Conservation (phyloP, 768 basidiomycete genomes). For the Amanita exitialis region DNA sequence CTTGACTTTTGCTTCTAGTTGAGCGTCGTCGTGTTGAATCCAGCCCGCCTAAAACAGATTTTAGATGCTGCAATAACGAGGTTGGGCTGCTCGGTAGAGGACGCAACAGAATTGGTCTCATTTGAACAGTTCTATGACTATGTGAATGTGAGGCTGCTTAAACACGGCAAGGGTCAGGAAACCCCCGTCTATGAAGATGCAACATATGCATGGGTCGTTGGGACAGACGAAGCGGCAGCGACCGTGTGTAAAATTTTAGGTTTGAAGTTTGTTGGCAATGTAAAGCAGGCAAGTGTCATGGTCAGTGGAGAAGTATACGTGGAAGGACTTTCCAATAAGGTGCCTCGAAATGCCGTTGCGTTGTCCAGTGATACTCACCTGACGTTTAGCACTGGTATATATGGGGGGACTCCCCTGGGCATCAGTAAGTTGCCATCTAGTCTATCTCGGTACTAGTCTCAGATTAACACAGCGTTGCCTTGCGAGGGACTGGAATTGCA, state of each 20-base stretch:
- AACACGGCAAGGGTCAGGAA: constrained; percentile 13
- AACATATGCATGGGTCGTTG: constrained; percentile 24
- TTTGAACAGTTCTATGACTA: constrained; percentile 22
- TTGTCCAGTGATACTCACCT: neutral
- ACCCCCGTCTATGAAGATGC: constrained; percentile 14
- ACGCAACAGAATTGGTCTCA: constrained; percentile 20
- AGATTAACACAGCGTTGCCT: neutral
- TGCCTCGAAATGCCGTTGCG: neutral
- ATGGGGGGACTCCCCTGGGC: constrained; percentile 10
- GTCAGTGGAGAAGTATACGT: constrained; percentile 28
- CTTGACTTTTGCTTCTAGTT: constrained; percentile 8
- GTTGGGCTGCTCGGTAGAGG: constrained; percentile 21
- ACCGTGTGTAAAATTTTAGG: constrained; percentile 28
- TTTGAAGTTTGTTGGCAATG: constrained; percentile 31
- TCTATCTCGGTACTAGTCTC: neutral
- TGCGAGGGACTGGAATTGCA: neutral
- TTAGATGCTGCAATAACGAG: constrained; percentile 19
- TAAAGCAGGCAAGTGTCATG: constrained; percentile 14
- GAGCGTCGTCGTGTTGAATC: constrained; percentile 14
- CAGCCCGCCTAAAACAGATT: constrained; percentile 19
- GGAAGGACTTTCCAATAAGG: constrained; percentile 17
- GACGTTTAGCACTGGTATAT: constrained; percentile 13
- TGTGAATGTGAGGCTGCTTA: constrained; percentile 19
- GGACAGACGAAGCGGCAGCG: constrained; percentile 31
- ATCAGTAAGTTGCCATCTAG: constrained; percentile 8